phyloP scores from a whole-genome alignment of 306 rosid species.

The Heteromeles arbutifolia region DNA sequence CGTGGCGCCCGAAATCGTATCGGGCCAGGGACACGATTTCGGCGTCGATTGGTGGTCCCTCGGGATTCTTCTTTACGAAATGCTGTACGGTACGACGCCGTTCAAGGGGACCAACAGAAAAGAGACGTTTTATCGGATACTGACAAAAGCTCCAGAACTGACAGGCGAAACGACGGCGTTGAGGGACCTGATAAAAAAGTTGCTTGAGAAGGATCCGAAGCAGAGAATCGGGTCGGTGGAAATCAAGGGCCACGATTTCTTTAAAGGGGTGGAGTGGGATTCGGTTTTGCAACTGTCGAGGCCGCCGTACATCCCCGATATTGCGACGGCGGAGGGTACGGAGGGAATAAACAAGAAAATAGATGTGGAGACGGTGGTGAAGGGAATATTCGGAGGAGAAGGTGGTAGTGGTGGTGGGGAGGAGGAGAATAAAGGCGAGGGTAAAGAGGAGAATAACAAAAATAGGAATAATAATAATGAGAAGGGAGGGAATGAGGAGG shows the following conservation, averaged over 20 bases:
- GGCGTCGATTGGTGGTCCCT: constrained; percentile 94
- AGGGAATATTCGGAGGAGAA: constrained; percentile 32
- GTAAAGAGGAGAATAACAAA: not conserved
- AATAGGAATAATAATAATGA: not conserved
- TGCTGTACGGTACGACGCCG: constrained; percentile 75
- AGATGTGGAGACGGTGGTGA: constrained; percentile 58
- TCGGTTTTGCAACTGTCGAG: constrained; percentile 38
- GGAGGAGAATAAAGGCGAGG: not conserved
- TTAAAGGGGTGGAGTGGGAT: constrained; percentile 53
- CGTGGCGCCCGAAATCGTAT: constrained; percentile 79
- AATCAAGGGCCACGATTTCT: constrained; percentile 69
- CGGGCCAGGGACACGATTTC: constrained; percentile 67
- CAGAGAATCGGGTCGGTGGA: constrained; percentile 48
- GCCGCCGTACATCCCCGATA: constrained; percentile 67
- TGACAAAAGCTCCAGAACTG: constrained; percentile 35
- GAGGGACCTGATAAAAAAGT: constrained; percentile 43
- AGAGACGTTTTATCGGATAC: constrained; percentile 61
- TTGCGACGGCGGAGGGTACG: constrained; percentile 23
- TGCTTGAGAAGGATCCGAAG: constrained; percentile 60
- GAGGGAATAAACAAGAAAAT: constrained; percentile 18
- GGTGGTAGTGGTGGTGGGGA: not conserved
- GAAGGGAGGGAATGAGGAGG: not conserved
- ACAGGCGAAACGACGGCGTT: constrained; percentile 49
- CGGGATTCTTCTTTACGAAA: constrained; percentile 66
- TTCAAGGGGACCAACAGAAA: constrained; percentile 57